Conservation (phyloP, 129 eudicot genomes). For the Escallonia rubra region DNA sequence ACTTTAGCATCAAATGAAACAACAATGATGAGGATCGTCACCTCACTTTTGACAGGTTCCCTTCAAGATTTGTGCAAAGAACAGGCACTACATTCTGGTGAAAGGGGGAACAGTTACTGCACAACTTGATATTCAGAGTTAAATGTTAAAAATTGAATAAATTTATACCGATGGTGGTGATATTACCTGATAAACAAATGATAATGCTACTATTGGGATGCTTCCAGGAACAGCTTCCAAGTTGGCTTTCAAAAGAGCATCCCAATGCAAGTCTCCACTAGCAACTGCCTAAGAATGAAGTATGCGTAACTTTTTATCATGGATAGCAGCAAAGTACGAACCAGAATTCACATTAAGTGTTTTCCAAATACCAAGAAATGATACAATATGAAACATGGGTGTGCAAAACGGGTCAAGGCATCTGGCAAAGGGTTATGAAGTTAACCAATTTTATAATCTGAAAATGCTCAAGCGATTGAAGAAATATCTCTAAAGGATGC, state of each 20-base stretch:
- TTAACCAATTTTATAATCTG: too few relatives aligned
- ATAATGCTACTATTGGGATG: slow-evolving; percentile 87
- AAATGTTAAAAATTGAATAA: neutral
- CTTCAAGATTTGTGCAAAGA: slow-evolving; percentile 90
- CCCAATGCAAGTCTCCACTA: slow-evolving; percentile 90
- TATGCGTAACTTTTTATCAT: neutral
- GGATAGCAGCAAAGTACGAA: neutral
- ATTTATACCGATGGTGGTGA: slow-evolving; percentile 2
- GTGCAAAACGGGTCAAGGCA: too few relatives aligned
- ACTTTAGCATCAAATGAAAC: neutral
- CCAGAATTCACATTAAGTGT: too few relatives aligned
- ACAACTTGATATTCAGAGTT: neutral
- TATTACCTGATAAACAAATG: slow-evolving; percentile 90
- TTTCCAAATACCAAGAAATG: too few relatives aligned
- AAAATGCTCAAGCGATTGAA: too few relatives aligned
- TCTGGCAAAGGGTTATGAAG: too few relatives aligned
- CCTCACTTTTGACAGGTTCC: slow-evolving; percentile 82
- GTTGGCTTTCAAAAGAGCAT: slow-evolving; percentile 77
- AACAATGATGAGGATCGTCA: slow-evolving; percentile 20
- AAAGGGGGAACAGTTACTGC: neutral
- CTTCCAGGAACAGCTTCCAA: slow-evolving; percentile 80
- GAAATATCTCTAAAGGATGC: too few relatives aligned
- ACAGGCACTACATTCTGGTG: slow-evolving; percentile 95
- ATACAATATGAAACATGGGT: too few relatives aligned
- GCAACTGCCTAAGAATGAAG: slow-evolving; percentile 62